Evolutionary conservation across 2,329 filamentous ascomycete species (phyloP), one percentile per base, ranked within the genome.

Genomic region (Sporothrix pseudoabietina): DNA sequence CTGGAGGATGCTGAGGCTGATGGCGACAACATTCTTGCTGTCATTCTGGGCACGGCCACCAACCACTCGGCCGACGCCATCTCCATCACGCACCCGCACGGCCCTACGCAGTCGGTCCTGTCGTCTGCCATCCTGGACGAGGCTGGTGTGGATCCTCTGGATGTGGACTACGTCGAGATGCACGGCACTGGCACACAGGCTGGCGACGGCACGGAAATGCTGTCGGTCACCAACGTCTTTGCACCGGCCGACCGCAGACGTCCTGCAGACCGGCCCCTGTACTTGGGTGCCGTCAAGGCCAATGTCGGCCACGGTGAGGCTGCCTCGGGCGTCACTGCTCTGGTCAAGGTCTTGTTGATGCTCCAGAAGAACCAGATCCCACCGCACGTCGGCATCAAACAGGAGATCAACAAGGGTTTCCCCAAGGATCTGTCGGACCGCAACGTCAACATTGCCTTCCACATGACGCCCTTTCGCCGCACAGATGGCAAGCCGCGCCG

Each of bases 131-230:
- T 96, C 39, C 85, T 96, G 0, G 87, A 91, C 66, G 88, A 92
- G 59, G 90, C 92, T 57, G 90, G 91, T 74, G 87, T 96, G 30
- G 90, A 94, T 78, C 91, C 93, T 1, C 86, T 89, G 69, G 91
- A 94, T 75, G 87, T 97, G 68, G 90, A 90, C 80, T 97, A 95
- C 78, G 90, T 97, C 9, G 94, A 97, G 82, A 94, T 96, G 90
- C 93, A 97, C 80, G 94, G 92, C 16, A 97, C 94, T 2, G 94
- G 94, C 44, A 97, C 93, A 0, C 92, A 96, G 80, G 93, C 92
- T 44, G 94, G 92, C 75, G 94, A 97, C 78, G 90, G 89, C 8
- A 91, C 89, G 4, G 94, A 97, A 80, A 94, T 95, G 91, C 85
- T 89, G 0, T 94, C 91, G 0, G 91, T 97, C 68, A 89, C 90